phyloP scores from a whole-genome alignment of 164 flowering plant species.

The Paratinospora sagittata region DNA sequence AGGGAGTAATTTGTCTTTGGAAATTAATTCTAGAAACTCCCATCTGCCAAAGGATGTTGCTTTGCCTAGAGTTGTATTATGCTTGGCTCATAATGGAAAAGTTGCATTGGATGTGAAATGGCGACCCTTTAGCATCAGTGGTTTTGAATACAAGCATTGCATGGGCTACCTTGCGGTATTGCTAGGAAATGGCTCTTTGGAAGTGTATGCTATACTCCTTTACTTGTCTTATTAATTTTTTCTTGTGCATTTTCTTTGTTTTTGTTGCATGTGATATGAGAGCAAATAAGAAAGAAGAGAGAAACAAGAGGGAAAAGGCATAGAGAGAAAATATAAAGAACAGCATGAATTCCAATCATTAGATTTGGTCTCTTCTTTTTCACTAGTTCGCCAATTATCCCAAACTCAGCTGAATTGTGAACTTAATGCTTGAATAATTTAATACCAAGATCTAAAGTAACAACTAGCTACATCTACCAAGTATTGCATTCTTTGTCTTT shows the following conservation, averaged over 20 bases:
- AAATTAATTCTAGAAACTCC: slow-evolving; percentile 11
- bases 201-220: slow-evolving; percentile 64
- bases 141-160: slow-evolving; percentile 32
- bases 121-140: slow-evolving; percentile 43
- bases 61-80: slow-evolving; percentile 63
- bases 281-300: not conserved
- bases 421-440: not conserved
- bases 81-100: slow-evolving; percentile 93
- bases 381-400: too few relatives aligned
- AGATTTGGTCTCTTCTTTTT: not conserved
- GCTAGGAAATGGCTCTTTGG: slow-evolving; percentile 87
- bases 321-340: not conserved
- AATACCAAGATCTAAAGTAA: not conserved
- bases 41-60: slow-evolving; percentile 37
- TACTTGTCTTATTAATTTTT: not conserved
- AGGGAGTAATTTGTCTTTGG: slow-evolving; percentile 10
- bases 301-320: not conserved
- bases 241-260: not conserved
- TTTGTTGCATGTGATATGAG: not conserved
- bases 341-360: not conserved
- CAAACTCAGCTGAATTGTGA: not conserved
- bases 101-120: slow-evolving; percentile 98
- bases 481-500: not conserved
- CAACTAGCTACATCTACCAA: not conserved
- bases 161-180: slow-evolving; percentile 96